Percentiles rank a stretch among this genome's conserved stretches.
Conservation (phyloP, 352 stramenopile species). For the Peronospora belbahrii region DNA sequence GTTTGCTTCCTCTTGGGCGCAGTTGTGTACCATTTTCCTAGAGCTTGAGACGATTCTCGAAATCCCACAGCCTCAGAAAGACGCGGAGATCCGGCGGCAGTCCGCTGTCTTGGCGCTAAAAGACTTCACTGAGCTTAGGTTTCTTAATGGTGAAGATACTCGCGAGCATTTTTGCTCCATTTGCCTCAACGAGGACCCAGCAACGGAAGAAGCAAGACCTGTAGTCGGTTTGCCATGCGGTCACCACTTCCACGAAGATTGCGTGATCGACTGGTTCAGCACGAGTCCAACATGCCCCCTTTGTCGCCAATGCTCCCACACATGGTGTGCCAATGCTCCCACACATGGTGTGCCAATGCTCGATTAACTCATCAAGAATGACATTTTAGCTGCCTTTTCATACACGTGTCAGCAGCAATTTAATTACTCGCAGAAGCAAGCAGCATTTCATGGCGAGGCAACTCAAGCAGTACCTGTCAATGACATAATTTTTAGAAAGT, state of each 20-base stretch:
- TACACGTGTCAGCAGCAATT: background rate
- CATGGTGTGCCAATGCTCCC: constrained; percentile 6
- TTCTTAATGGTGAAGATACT: constrained; percentile 1
- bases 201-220: constrained; percentile 13
- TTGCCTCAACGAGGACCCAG: constrained; percentile 36
- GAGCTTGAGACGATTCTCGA: too few species aligned
- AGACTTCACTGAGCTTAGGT: constrained; percentile 24
- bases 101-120: constrained; percentile 41
- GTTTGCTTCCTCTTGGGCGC: too few species aligned
- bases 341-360: background rate
- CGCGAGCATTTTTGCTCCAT: constrained; percentile 34
- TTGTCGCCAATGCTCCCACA: constrained; percentile 27
- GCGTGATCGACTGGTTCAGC: constrained; percentile 63
- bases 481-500: too few species aligned
- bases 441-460: too few species aligned
- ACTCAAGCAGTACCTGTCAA: too few species aligned
- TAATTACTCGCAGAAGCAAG: too few species aligned
- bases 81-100: constrained; percentile 30
- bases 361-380: background rate
- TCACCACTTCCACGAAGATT: constrained; percentile 67
- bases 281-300: constrained; percentile 49
- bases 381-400: background rate
- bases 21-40: too few species aligned
- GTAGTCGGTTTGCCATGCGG: constrained; percentile 39
- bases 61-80: constrained; percentile 41